These are phyloP conservation scores for Arctostaphylos glauca DNA, from an alignment of 148 eudicot species.

Conservation along the genomic window DNA sequence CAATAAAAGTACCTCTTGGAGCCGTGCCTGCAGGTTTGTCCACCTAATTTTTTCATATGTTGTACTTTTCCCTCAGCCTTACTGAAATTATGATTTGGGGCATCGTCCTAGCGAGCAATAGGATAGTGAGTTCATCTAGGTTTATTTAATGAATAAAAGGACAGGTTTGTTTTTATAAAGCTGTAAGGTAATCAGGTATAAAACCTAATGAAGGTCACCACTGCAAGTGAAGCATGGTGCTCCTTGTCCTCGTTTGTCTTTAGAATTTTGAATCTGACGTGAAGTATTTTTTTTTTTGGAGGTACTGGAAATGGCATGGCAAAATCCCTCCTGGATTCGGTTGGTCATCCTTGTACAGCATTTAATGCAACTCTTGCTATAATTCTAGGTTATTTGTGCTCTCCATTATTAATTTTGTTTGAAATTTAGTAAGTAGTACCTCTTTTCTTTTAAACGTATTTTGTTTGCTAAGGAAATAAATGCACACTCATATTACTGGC, in stretches of 20 bases:
- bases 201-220: not conserved
- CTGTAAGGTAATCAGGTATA: not conserved
- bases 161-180: not conserved
- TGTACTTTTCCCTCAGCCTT: not conserved
- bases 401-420: not conserved
- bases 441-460: slow-evolving; percentile 4
- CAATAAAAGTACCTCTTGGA: slow-evolving; percentile 83
- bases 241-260: not conserved
- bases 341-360: slow-evolving; percentile 77
- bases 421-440: not conserved
- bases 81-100: not conserved
- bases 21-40: slow-evolving; percentile 85
- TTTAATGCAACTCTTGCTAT: slow-evolving; percentile 66
- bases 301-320: slow-evolving; percentile 92
- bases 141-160: not conserved
- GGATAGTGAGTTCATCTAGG: not conserved
- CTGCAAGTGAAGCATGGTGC: not conserved
- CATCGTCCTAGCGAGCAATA: not conserved
- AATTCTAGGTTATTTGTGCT: slow-evolving; percentile 57
- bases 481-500: slow-evolving; percentile 18
- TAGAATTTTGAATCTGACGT: not conserved
- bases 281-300: slow-evolving; percentile 31
- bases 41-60: not conserved
- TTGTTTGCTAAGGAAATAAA: slow-evolving; percentile 10
- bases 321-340: slow-evolving; percentile 86